A percentile compares a stretch with the other conserved stretches of the same genome.
Conservation (phyloP, 768 basidiomycete genomes). For the Scleroderma bovista region DNA sequence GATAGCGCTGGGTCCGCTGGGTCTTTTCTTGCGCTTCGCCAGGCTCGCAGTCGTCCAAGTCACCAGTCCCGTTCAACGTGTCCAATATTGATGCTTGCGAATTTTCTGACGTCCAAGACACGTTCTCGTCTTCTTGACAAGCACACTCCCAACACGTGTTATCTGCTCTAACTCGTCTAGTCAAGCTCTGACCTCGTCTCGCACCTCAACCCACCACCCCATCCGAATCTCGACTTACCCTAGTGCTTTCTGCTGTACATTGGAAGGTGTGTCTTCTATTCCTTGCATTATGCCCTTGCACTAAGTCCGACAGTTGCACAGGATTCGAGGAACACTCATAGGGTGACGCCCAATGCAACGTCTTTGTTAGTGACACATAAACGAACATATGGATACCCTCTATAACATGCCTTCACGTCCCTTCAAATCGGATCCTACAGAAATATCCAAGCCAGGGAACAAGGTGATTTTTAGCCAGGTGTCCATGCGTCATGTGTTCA, state of each 20-base stretch:
- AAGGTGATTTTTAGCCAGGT: constrained; percentile 30
- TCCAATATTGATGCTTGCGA: constrained; percentile 1
- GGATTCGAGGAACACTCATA: neutral
- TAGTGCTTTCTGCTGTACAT: too few relatives aligned
- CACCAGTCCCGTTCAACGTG: constrained; percentile 6
- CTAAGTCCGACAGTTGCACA: constrained; percentile 1
- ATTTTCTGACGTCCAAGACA: constrained; percentile 14
- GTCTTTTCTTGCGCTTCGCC: neutral
- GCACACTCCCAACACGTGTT: constrained; percentile 41
- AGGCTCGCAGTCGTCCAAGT: neutral
- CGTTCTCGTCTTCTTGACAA: constrained; percentile 24
- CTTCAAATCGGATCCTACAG: constrained; percentile 2
- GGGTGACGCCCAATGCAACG: constrained; percentile 2
- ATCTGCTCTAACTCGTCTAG: constrained; percentile 27
- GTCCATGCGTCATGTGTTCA: neutral
- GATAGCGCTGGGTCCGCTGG: neutral
- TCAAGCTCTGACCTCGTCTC: constrained; percentile 35
- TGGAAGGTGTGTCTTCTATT: constrained; percentile 1
- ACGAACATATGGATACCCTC: neutral
- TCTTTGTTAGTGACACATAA: constrained; percentile 6
- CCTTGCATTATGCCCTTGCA: neutral
- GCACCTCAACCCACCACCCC: constrained; percentile 17
- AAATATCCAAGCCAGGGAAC: constrained; percentile 36
- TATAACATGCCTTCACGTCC: constrained; percentile 7
- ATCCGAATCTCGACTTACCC: constrained; percentile 21